phyloP scores from a whole-genome alignment of 129 eudicot species.

The Tagetes erecta region DNA sequence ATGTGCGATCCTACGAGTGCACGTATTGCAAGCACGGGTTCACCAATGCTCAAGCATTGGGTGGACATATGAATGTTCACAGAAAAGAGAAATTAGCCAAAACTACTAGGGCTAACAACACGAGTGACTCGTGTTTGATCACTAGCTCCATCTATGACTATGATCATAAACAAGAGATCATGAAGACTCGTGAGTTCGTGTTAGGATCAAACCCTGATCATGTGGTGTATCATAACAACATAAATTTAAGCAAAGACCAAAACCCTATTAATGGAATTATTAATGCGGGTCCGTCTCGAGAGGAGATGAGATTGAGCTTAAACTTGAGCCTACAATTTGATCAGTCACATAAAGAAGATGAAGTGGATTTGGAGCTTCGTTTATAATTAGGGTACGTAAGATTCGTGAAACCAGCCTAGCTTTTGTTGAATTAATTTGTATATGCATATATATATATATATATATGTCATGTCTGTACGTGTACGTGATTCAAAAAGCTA shows the following conservation, averaged over 20 bases:
- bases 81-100: constrained; percentile 59
- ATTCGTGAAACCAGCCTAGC: too few relatives aligned
- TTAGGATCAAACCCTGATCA: constrained; percentile 25
- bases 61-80: constrained; percentile 88
- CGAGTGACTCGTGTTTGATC: constrained; percentile 36
- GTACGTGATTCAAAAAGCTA: too few relatives aligned
- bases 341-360: constrained; percentile 33
- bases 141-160: constrained; percentile 19
- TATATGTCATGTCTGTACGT: not conserved
- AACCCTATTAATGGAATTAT: constrained; percentile 13
- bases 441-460: not conserved
- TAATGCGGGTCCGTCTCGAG: constrained; percentile 22
- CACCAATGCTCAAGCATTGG: constrained; percentile 80
- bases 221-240: constrained; percentile 6
- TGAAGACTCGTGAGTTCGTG: constrained; percentile 31
- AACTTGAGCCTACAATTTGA: constrained; percentile 40
- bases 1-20: constrained; percentile 69
- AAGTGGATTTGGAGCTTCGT: constrained; percentile 84
- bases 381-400: too few relatives aligned
- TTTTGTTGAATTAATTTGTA: not conserved
- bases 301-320: constrained; percentile 41
- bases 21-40: constrained; percentile 82
- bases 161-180: constrained; percentile 23
- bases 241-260: not conserved
- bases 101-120: constrained; percentile 33